Percentiles rank a stretch among this genome's conserved stretches.
Conservation (phyloP, 768 basidiomycete species). For the Phanerochaete sordida region DNA sequence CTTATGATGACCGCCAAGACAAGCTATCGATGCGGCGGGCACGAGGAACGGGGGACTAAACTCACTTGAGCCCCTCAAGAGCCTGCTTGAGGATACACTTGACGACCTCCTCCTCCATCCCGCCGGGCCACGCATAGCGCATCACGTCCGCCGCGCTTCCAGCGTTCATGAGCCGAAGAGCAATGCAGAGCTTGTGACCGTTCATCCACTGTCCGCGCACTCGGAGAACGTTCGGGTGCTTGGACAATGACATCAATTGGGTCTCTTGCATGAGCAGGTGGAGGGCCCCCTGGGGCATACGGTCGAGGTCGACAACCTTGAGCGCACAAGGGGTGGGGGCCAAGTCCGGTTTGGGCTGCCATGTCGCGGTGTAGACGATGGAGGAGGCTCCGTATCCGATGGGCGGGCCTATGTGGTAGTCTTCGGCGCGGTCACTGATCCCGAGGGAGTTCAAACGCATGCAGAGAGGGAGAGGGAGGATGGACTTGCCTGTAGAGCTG, state of each 20-base stretch:
- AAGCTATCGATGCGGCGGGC: background rate
- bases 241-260: constrained; percentile 86
- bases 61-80: constrained; percentile 82
- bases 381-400: constrained; percentile 94
- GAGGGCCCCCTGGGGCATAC: constrained; percentile 67
- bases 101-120: constrained; percentile 87
- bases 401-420: constrained; percentile 73
- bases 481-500: constrained; percentile 63
- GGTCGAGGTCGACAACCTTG: constrained; percentile 88
- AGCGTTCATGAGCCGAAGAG: constrained; percentile 85
- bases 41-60: constrained; percentile 19
- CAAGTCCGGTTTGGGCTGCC: constrained; percentile 33
- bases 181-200: constrained; percentile 82
- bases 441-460: background rate
- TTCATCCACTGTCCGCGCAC: constrained; percentile 88
- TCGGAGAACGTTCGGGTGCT: constrained; percentile 90
- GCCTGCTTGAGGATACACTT: constrained; percentile 84
- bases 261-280: constrained; percentile 79
- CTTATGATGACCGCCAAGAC: background rate
- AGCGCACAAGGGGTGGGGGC: constrained; percentile 63
- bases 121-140: constrained; percentile 81
- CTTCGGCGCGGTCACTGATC: constrained; percentile 57
- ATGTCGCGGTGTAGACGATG: constrained; percentile 79
- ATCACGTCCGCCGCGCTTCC: constrained; percentile 86
- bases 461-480: constrained; percentile 1